Evolutionary conservation across 192 early-diverging fungal species (phyloP), one percentile per base, ranked within the genome.

Genomic region (Podochytrium sp.): DNA sequence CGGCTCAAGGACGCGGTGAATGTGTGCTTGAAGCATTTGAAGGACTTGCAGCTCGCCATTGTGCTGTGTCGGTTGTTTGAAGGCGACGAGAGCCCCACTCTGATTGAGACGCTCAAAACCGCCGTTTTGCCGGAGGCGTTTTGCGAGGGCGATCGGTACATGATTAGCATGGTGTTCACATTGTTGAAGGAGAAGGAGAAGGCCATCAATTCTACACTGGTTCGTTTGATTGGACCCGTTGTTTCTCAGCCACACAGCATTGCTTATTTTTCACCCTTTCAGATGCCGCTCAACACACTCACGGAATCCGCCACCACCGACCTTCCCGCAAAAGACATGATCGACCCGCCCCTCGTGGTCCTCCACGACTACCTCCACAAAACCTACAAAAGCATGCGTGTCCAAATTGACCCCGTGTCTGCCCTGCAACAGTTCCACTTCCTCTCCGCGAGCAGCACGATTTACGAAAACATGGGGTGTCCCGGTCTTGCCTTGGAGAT

Each of bases 31-130:
- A 94, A 94, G 56, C 89, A 99, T 65, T 78, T 98, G 14, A 89
- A 93, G 25, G 98, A 99, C 75, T 80, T 91, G 30, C 95, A 97
- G 83, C 76, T 99, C 23, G 98, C 97, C 12, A 91, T 98, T 38
- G 87, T 93, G 3, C 87, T 99, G 10, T 95, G 94, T 65, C 84
- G 96, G 23, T 83, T 95, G 37, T 96, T 93, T 80, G 95, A 98
- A 81, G 96, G 96, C 91, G 30, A 51, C 35, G 33, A 57, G 29
- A 56, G 37, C 29, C 25, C 65, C 7, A 62, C 51, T 37, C 49
- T 80, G 63, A 51, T 23, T 38, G 75, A 80, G 29, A 78, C 71
- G 10, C 38, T 74, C 51, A 74, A 73, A 62, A 43, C 69, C 16
- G 63, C 73, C 49, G 64, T 93, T 27, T 67, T 93, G 38, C 88